Evolutionary conservation across 495 filamentous ascomycete species (phyloP).

Genomic region (Neurospora hispaniola): DNA sequence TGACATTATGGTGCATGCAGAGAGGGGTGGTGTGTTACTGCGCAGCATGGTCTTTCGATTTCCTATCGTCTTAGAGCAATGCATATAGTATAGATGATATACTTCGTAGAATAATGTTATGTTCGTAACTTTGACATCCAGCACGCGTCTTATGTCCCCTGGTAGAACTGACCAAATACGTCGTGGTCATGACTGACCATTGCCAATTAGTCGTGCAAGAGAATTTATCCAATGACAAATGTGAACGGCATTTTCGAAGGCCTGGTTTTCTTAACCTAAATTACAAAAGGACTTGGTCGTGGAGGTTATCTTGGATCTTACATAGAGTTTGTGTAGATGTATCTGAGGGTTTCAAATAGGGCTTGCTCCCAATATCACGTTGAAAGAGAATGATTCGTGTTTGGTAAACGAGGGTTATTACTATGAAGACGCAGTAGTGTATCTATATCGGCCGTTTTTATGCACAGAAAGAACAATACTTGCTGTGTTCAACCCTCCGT

Average conservation of each 20-base stretch:
- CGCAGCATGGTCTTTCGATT: neutral
- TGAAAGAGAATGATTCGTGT: neutral
- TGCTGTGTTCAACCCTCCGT: neutral
- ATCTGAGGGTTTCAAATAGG: neutral
- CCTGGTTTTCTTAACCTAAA: too few species aligned
- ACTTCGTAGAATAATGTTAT: neutral
- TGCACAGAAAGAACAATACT: neutral
- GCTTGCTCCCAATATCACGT: neutral
- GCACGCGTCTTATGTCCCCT: neutral
- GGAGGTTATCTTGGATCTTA: too few species aligned
- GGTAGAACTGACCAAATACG: neutral
- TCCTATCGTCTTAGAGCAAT: neutral
- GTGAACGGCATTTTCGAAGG: neutral
- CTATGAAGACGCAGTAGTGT: neutral
- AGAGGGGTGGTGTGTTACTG: neutral
- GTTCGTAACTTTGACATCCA: neutral
- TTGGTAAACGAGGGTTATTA: neutral
- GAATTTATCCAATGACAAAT: too few species aligned
- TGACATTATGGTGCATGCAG: neutral
- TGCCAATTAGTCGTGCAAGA: too few species aligned
- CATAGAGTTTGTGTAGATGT: too few species aligned
- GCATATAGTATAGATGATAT: neutral
- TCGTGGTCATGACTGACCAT: neutral
- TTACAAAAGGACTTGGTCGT: too few species aligned
- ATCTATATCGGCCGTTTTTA: neutral